Percentiles rank a stretch among this genome's conserved stretches.
Evolutionary conservation across 2,329 filamentous ascomycete genomes (phyloP).

Genomic region (Beauveria medogensis): DNA sequence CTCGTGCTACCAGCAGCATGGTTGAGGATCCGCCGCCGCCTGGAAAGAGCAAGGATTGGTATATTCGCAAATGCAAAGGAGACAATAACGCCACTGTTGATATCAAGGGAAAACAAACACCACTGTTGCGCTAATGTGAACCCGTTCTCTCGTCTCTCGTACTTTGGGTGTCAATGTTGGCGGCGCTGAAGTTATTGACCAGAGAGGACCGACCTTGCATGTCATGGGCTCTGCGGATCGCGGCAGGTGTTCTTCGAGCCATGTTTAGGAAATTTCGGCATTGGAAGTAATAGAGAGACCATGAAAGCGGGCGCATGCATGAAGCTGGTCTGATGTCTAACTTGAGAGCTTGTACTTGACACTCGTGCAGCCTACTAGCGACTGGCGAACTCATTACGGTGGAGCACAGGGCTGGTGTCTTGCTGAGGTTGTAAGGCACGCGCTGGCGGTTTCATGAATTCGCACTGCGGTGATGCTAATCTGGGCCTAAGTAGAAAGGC

Average conservation of each 20-base stretch:
- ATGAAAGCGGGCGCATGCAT: not conserved
- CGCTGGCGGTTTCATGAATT: not conserved
- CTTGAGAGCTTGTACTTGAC: not conserved
- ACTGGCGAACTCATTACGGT: not conserved
- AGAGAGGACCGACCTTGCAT: too few relatives aligned
- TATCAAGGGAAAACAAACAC: not conserved
- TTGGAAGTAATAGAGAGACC: too few relatives aligned
- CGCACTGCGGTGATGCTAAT: not conserved
- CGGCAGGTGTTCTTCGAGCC: not conserved
- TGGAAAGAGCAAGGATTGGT: not conserved
- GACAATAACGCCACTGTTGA: not conserved
- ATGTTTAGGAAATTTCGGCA: too few relatives aligned
- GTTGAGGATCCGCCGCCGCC: not conserved
- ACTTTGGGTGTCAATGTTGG: not conserved
- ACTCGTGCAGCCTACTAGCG: not conserved
- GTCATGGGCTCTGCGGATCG: too few relatives aligned
- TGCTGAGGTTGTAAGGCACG: not conserved
- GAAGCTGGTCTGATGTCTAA: not conserved
- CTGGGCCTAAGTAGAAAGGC: too few relatives aligned
- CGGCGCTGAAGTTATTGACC: not conserved
- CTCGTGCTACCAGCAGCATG: not conserved
- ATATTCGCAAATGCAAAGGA: not conserved
- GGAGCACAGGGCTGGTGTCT: conserved; percentile 2
- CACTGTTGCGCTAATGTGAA: not conserved
- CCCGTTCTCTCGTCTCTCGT: too few relatives aligned